phyloP scores from a whole-genome alignment of 495 filamentous ascomycete species.

The Penicillium tannophilum region DNA sequence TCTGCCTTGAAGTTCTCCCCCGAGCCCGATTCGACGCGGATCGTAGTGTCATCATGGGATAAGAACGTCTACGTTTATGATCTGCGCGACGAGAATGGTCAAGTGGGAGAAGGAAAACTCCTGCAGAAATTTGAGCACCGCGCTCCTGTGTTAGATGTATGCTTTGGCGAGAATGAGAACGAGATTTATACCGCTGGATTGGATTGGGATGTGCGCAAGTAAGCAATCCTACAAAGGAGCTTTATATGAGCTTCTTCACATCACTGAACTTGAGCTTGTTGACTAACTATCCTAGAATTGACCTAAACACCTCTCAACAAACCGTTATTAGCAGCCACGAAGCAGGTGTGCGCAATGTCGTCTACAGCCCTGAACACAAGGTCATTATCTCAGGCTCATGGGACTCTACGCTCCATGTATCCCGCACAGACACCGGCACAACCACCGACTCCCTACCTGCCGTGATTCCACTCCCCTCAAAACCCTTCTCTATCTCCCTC shows the following conservation, averaged over 20 bases:
- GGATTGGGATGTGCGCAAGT: constrained; percentile 84
- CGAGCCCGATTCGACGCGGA: constrained; percentile 58
- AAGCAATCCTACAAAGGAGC: constrained; percentile 15
- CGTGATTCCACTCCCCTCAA: constrained; percentile 70
- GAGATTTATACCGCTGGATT: constrained; percentile 84
- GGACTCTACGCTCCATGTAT: constrained; percentile 88
- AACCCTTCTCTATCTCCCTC: constrained; percentile 83
- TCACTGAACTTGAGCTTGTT: not conserved
- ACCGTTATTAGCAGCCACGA: constrained; percentile 77
- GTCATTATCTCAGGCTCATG: constrained; percentile 88
- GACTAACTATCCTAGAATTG: constrained; percentile 52
- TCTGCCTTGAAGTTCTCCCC: constrained; percentile 85
- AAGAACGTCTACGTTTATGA: constrained; percentile 91
- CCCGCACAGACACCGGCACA: constrained; percentile 54
- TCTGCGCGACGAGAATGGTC: constrained; percentile 60
- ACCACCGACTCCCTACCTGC: constrained; percentile 52
- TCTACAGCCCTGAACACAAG: constrained; percentile 74
- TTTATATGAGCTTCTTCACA: not conserved
- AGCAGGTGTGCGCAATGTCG: constrained; percentile 76
- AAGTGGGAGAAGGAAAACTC: constrained; percentile 58
- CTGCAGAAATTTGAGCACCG: constrained; percentile 75
- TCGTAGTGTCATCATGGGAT: constrained; percentile 95
- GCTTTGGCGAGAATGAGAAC: constrained; percentile 77
- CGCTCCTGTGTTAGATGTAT: constrained; percentile 87
- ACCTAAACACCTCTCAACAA: constrained; percentile 70